Evolutionary conservation across 2,329 filamentous ascomycete species (phyloP).

Genomic region (Ceratocystis cacaofunesta): DNA sequence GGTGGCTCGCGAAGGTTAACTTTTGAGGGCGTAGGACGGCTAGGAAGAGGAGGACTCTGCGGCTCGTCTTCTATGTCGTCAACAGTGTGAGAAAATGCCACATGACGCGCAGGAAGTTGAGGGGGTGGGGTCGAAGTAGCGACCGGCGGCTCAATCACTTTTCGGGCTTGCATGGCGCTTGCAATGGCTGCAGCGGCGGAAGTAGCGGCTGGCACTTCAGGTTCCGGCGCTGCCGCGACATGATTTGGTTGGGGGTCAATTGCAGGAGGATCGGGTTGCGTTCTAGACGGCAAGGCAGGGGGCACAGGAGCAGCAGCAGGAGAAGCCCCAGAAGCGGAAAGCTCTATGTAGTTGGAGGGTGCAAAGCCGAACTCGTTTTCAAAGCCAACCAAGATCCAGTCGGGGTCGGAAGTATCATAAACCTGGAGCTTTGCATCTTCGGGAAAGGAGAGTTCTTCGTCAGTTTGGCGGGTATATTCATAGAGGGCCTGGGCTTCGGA

Average conservation of each 20-base stretch:
- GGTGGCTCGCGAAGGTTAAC: constrained; percentile 15
- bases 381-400: constrained; percentile 86
- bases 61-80: constrained; percentile 20
- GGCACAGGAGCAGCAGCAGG: constrained; percentile 20
- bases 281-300: constrained; percentile 32
- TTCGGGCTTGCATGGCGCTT: constrained; percentile 37
- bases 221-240: neutral
- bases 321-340: constrained; percentile 33
- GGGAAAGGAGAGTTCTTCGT: constrained; percentile 90
- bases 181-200: constrained; percentile 42
- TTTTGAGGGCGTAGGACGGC: constrained; percentile 11
- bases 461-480: constrained; percentile 92
- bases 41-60: constrained; percentile 27
- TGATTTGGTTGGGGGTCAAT: constrained; percentile 21
- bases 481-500: constrained; percentile 74
- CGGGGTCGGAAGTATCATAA: constrained; percentile 80
- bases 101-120: constrained; percentile 20
- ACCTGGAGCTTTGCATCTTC: constrained; percentile 75
- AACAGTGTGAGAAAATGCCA: constrained; percentile 7
- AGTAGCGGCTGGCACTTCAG: constrained; percentile 21
- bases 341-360: constrained; percentile 88
- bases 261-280: constrained; percentile 25
- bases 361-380: constrained; percentile 85
- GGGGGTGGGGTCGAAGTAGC: constrained; percentile 20
- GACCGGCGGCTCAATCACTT: constrained; percentile 18